These are phyloP conservation scores for Penicillium sclerotigenum DNA, from an alignment of 2,329 filamentous ascomycete genomes.

Conservation along the genomic window DNA sequence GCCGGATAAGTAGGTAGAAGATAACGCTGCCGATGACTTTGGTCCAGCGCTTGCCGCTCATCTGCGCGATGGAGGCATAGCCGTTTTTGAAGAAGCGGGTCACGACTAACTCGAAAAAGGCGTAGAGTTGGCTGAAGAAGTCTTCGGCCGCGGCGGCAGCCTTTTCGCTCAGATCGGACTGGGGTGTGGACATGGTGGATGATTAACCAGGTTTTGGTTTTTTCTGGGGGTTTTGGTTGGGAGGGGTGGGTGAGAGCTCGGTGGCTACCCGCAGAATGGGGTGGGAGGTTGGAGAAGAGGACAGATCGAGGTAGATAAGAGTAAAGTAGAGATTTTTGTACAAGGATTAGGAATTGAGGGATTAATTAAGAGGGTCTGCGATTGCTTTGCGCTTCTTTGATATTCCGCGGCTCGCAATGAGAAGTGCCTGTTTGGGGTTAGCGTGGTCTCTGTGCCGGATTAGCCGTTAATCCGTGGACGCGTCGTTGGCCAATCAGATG, in stretches of 20 bases:
- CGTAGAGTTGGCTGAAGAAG: conserved; percentile 33
- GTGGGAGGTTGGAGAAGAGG: neutral
- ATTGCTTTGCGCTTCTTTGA: conserved; percentile 9
- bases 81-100: conserved; percentile 41
- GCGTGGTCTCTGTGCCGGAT: conserved; percentile 8
- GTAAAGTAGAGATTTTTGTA: neutral
- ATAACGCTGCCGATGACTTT: conserved; percentile 69
- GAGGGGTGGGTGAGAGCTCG: neutral
- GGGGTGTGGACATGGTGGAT: conserved; percentile 22
- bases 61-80: conserved; percentile 42
- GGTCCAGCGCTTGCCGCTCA: conserved; percentile 52
- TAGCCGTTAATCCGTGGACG: conserved; percentile 18
- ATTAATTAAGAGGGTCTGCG: conserved; percentile 5
- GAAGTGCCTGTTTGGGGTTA: neutral
- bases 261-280: neutral
- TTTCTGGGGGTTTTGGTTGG: neutral
- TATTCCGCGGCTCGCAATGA: conserved; percentile 11
- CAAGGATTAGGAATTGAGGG: neutral
- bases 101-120: conserved; percentile 22
- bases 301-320: neutral
- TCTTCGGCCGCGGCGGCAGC: conserved; percentile 28
- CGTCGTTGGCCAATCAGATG: conserved; percentile 22
- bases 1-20: conserved; percentile 69
- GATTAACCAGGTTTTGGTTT: neutral
- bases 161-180: conserved; percentile 21